These are phyloP conservation scores for Boletus edulis DNA, from an alignment of 768 basidiomycete species.

Conservation along the genomic window DNA sequence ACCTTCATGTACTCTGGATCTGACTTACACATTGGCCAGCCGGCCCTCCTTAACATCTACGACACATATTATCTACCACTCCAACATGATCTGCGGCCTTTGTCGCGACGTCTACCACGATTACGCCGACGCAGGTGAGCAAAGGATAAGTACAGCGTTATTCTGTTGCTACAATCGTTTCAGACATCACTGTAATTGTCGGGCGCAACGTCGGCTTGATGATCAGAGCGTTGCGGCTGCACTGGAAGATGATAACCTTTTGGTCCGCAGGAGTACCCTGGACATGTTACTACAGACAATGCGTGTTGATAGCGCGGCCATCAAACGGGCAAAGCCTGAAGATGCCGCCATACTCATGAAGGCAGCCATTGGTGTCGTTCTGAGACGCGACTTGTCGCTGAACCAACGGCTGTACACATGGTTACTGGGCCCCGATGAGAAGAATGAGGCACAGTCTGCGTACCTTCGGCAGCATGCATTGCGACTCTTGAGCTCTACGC, in stretches of 20 bases:
- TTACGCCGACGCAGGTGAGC: slow-evolving; percentile 66
- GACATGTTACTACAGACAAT: slow-evolving; percentile 82
- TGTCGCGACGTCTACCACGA: slow-evolving; percentile 75
- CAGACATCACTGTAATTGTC: slow-evolving; percentile 68
- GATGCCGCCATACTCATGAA: slow-evolving; percentile 85
- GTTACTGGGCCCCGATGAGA: slow-evolving; percentile 84
- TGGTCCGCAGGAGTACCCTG: slow-evolving; percentile 83
- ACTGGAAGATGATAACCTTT: slow-evolving; percentile 89
- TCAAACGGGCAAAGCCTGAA: slow-evolving; percentile 64
- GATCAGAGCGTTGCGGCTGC: slow-evolving; percentile 87
- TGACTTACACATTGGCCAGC: slow-evolving; percentile 41
- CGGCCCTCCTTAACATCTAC: slow-evolving; percentile 86
- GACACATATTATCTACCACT: slow-evolving; percentile 91
- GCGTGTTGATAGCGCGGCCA: slow-evolving; percentile 66
- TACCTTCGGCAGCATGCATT: slow-evolving; percentile 72
- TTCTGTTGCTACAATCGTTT: slow-evolving; percentile 6
- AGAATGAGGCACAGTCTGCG: slow-evolving; percentile 66
- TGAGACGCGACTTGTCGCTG: slow-evolving; percentile 88
- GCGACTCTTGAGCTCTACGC: slow-evolving; percentile 64
- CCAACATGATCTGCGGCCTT: slow-evolving; percentile 75
- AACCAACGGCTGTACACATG: slow-evolving; percentile 92
- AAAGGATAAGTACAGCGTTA: not conserved
- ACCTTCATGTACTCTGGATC: not conserved
- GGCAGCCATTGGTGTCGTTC: slow-evolving; percentile 82
- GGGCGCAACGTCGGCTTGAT: slow-evolving; percentile 90